Evolutionary conservation across 202 grass and related monocot genomes (phyloP).

Genomic region (Bolboschoenoplectus hybrid): DNA sequence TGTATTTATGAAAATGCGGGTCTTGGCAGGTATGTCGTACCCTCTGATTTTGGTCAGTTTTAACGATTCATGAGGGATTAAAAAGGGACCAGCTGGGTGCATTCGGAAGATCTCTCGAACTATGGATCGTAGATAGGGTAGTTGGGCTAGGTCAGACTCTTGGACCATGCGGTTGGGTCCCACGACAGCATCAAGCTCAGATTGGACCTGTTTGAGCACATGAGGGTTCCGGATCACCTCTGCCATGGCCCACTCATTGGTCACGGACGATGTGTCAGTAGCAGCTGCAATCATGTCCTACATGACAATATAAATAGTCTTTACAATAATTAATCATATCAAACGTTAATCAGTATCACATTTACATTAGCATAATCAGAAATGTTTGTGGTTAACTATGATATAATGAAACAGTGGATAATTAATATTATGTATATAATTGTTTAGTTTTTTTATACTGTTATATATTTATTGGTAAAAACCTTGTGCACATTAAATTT

Average conservation of each 20-base stretch:
- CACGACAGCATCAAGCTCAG: conserved; percentile 64
- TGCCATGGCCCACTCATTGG: conserved; percentile 93
- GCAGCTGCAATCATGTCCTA: conserved; percentile 97
- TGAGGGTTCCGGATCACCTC: conserved; percentile 84
- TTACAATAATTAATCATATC: not conserved
- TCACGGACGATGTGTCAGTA: conserved; percentile 79
- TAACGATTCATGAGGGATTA: conserved; percentile 80
- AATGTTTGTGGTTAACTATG: not conserved
- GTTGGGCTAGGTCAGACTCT: conserved; percentile 58
- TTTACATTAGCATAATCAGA: not conserved
- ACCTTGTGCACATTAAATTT: not conserved
- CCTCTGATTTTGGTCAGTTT: conserved; percentile 77
- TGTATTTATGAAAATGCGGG: conserved; percentile 94
- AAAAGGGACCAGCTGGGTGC: conserved; percentile 81
- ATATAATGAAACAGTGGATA: conserved; percentile 9
- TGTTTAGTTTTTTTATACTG: not conserved
- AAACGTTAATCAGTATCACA: not conserved
- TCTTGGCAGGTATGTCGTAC: conserved; percentile 72
- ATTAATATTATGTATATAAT: not conserved
- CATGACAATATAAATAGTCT: conserved; percentile 21
- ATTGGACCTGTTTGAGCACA: conserved; percentile 65
- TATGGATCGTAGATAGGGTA: conserved; percentile 77
- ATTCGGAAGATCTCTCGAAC: conserved; percentile 83
- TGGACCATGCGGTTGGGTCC: conserved; percentile 56
- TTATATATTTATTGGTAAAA: not conserved